A percentile compares a stretch with the other conserved stretches of the same genome.
phyloP scores from a whole-genome alignment of 768 basidiomycete species.

The Myochromella boudieri region DNA sequence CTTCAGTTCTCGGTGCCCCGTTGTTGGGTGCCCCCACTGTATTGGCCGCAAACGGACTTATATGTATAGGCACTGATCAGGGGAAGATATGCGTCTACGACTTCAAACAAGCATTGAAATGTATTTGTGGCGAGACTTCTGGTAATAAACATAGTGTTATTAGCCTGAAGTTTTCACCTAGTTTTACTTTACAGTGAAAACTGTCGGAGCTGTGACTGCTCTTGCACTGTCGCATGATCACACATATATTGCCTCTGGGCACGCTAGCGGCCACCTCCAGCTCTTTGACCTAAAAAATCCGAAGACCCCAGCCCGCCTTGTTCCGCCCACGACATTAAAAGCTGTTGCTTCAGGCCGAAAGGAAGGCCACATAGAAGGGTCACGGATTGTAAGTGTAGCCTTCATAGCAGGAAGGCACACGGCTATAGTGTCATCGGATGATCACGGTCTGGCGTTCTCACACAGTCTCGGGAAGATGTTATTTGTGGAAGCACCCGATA shows the following conservation, averaged over 20 bases:
- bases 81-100: conserved; percentile 85
- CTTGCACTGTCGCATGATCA: conserved; percentile 91
- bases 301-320: conserved; percentile 63
- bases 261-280: conserved; percentile 80
- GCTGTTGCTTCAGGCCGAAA: conserved; percentile 75
- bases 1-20: conserved; percentile 59
- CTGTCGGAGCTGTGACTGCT: conserved; percentile 80
- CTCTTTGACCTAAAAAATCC: conserved; percentile 81
- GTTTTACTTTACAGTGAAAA: conserved; percentile 43
- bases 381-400: conserved; percentile 75
- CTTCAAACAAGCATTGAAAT: conserved; percentile 83
- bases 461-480: conserved; percentile 93
- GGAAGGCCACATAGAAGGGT: conserved; percentile 82
- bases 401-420: conserved; percentile 94
- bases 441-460: conserved; percentile 90
- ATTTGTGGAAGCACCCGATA: conserved; percentile 93
- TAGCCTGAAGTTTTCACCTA: conserved; percentile 1
- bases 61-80: conserved; percentile 84
- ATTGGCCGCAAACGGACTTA: conserved; percentile 79
- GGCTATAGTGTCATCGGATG: conserved; percentile 88
- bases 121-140: conserved; percentile 71
- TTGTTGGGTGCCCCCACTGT: conserved; percentile 72
- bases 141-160: conserved; percentile 52
- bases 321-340: conserved; percentile 65
- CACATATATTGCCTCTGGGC: conserved; percentile 89